phyloP scores from a whole-genome alignment of 148 eudicot genomes.

The Camellia japonica region DNA sequence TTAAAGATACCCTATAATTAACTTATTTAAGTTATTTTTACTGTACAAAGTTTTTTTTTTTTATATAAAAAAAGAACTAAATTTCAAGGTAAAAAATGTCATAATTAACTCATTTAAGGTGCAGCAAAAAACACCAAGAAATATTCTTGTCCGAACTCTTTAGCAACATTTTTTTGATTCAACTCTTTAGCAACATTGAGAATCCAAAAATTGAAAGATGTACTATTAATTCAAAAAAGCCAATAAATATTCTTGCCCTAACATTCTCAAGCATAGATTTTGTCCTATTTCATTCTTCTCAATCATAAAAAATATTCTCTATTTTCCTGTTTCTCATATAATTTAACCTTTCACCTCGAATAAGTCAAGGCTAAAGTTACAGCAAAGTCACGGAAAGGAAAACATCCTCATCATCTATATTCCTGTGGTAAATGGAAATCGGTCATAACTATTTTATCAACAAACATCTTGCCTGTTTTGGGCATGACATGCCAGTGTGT shows the following conservation, averaged over 20 bases:
- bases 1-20: not conserved
- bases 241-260: not conserved
- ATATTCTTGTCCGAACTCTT: not conserved
- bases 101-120: too few species aligned
- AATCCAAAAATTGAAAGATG: constrained; percentile 11
- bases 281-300: not conserved
- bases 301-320: not conserved
- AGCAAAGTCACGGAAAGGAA: not conserved
- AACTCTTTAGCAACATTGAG: too few species aligned
- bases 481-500: constrained; percentile 99
- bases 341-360: not conserved
- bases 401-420: constrained; percentile 51
- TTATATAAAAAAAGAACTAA: too few species aligned
- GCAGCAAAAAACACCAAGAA: too few species aligned
- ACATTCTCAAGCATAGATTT: constrained; percentile 10
- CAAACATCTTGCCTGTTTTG: constrained; percentile 94
- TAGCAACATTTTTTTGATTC: not conserved
- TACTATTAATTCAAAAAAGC: not conserved
- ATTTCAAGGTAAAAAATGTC: too few species aligned
- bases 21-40: not conserved
- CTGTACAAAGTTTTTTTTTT: not conserved
- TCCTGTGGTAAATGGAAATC: constrained; percentile 68
- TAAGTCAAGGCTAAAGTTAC: not conserved
- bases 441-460: constrained; percentile 66
- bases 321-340: not conserved